Conservation (phyloP, 2,329 filamentous ascomycete genomes). For the Delphinella strobiligena region DNA sequence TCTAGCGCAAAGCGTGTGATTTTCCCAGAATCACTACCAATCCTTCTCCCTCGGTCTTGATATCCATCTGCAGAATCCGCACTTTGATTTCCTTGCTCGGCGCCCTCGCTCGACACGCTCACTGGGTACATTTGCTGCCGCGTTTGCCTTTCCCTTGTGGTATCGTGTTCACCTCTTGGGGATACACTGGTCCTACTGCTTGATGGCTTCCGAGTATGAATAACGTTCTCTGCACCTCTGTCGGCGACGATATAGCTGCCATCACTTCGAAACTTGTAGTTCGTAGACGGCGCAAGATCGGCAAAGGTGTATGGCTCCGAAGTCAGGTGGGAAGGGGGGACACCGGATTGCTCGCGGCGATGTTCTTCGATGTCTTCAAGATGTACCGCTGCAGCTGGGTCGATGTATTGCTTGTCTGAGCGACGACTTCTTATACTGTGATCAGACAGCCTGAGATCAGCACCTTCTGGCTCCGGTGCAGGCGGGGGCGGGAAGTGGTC, state of each 20-base stretch:
- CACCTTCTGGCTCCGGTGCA: not conserved
- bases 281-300: constrained; percentile 26
- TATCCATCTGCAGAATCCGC: too few species aligned
- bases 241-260: constrained; percentile 31
- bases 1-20: too few species aligned
- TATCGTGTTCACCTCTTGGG: not conserved
- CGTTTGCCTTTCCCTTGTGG: not conserved
- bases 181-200: constrained; percentile 16
- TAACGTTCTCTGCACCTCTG: constrained; percentile 22
- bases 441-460: constrained; percentile 19
- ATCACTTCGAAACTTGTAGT: constrained; percentile 30
- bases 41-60: too few species aligned
- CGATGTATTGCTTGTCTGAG: constrained; percentile 36
- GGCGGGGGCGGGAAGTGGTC: constrained; percentile 46
- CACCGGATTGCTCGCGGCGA: constrained; percentile 8
- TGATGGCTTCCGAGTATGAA: constrained; percentile 20
- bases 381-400: constrained; percentile 31
- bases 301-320: constrained; percentile 20
- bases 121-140: not conserved
- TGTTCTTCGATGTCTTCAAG: constrained; percentile 29
- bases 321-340: constrained; percentile 8
- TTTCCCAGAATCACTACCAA: too few species aligned
- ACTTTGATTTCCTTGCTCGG: too few species aligned
- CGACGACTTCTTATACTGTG: constrained; percentile 25
- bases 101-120: too few species aligned